phyloP scores from a whole-genome alignment of 1,284 basidiomycete genomes.

The Sparassis latifolia region DNA sequence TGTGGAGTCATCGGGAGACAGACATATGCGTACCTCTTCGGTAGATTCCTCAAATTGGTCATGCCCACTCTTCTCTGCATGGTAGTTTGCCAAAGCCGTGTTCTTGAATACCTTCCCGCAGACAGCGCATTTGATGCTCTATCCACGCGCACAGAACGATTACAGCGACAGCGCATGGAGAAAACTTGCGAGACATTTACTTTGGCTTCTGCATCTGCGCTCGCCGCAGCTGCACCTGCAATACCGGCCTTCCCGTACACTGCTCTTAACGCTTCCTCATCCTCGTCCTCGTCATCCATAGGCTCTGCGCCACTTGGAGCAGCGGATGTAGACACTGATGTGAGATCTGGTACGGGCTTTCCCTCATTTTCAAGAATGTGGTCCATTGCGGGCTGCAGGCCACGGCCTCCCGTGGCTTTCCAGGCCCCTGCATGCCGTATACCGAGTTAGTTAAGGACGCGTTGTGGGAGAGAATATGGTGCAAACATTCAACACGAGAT shows the following conservation, averaged over 20 bases:
- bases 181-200: slow-evolving; percentile 25
- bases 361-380: slow-evolving; percentile 75
- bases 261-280: slow-evolving; percentile 54
- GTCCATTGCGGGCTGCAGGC: slow-evolving; percentile 87
- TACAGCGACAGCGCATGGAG: background rate
- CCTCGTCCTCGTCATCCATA: slow-evolving; percentile 67
- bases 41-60: slow-evolving; percentile 93
- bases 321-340: slow-evolving; percentile 23
- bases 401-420: slow-evolving; percentile 71
- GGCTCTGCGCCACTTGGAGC: slow-evolving; percentile 23
- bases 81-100: slow-evolving; percentile 85
- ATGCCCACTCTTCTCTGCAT: slow-evolving; percentile 94
- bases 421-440: slow-evolving; percentile 62
- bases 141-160: background rate
- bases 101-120: slow-evolving; percentile 88
- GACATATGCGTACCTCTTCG: slow-evolving; percentile 64
- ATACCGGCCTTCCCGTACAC: slow-evolving; percentile 33
- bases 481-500: slow-evolving; percentile 78
- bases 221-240: slow-evolving; percentile 28
- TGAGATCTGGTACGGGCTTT: slow-evolving; percentile 63
- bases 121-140: slow-evolving; percentile 77
- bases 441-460: background rate
- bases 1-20: background rate
- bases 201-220: slow-evolving; percentile 54
- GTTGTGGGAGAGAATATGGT: background rate